phyloP scores from a whole-genome alignment of 2,329 filamentous ascomycete species.

The Clonostachys rhizophaga region DNA sequence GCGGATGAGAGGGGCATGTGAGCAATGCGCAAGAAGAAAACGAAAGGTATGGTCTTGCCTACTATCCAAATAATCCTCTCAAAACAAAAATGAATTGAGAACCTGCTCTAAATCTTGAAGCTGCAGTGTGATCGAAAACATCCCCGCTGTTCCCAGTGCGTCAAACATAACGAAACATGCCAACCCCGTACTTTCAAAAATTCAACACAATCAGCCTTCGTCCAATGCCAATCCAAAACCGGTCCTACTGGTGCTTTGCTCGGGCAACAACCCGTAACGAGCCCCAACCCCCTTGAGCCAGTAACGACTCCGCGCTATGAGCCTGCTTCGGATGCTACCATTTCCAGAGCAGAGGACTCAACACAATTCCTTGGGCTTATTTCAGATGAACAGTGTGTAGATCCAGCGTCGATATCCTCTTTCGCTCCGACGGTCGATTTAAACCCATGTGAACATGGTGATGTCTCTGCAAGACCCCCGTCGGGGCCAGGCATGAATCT shows the following conservation, averaged over 20 bases:
- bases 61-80: background rate
- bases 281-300: background rate
- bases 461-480: background rate
- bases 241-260: background rate
- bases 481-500: too few relatives aligned
- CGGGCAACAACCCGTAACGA: background rate
- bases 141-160: constrained; percentile 6
- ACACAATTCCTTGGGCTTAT: too few relatives aligned
- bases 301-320: background rate
- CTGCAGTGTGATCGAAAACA: constrained; percentile 8
- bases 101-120: background rate
- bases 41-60: constrained; percentile 3
- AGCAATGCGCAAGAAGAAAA: constrained; percentile 6
- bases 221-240: background rate
- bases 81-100: background rate
- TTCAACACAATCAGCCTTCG: constrained; percentile 2
- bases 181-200: constrained; percentile 8
- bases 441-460: too few relatives aligned
- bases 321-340: background rate
- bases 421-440: background rate
- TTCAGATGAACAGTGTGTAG: too few relatives aligned
- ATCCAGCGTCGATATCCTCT: too few relatives aligned
- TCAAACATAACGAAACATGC: constrained; percentile 5
- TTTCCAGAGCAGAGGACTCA: background rate
- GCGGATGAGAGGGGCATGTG: constrained; percentile 6